Base-by-base conservation (phyloP, 2,329 filamentous ascomycete genomes). In the Trichoderma sp. region DNA sequence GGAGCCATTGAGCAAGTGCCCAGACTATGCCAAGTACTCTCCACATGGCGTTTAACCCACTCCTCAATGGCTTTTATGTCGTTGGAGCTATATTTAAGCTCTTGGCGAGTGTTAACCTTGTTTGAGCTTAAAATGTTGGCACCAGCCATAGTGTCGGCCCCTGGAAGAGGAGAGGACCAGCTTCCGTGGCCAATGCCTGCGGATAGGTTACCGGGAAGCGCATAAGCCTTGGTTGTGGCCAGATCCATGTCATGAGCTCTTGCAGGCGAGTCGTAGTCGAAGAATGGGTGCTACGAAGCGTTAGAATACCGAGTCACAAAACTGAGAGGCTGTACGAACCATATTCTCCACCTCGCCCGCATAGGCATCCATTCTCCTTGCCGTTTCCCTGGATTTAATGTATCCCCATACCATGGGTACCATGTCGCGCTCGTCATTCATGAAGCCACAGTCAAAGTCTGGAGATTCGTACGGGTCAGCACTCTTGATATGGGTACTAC, bases 351-450 rank as follows among this genome's bases (percentile, higher is more conserved):
- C 52, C 74, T 85, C 80, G 74, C 86, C 79, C 72, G 81, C 73
- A 76, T 85, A 89, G 70, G 83, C 81, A 2, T 81, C 76, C 75
- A 87, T 85, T 14, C 87, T 84, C 3, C 87, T 83, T 43, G 83
- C 79, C 69, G 89, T 84, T 76, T 89, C 87, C 2, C 88, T 85
- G 29, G 83, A 81, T 72, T 84, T 85, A 77, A 90, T 90, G 79
- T 90, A 91, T 0, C 80, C 83, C 87, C 87, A 90, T 16, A 88
- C 74, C 27, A 86, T 83, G 72, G 84, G 86, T 74, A 85, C 85
- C 43, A 89, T 62, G 73, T 90, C 87, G n/a, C 86, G 75, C 4
- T 81, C 81, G 69, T 89, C 83, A 11, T 77, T 81, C 55, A 90
- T 81, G 76, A 84, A 88, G 19, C 87, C 87, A 0, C 83, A 79